phyloP scores from a whole-genome alignment of 108 stramenopile species.

The Cyclostephanos tholiformis region DNA sequence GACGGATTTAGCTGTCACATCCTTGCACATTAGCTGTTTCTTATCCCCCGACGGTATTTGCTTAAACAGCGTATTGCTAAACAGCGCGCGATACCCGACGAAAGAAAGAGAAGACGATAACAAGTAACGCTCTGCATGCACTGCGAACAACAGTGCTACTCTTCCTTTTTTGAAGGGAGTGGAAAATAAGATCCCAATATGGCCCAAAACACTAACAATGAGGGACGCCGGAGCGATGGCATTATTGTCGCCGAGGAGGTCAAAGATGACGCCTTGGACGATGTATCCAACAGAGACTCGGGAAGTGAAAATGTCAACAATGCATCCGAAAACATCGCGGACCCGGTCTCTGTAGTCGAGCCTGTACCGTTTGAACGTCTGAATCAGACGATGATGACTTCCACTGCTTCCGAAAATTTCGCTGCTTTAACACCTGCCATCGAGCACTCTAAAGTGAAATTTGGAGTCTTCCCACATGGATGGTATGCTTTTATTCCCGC shows the following conservation, averaged over 20 bases:
- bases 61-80: no score
- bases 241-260: neutral
- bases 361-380: neutral
- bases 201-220: neutral
- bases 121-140: no score
- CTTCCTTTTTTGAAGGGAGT: no score
- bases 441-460: conserved; percentile 5
- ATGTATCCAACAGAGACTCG: neutral
- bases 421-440: conserved; percentile 12
- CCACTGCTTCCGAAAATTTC: conserved; percentile 15
- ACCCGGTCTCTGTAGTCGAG: neutral
- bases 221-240: neutral
- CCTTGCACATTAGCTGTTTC: no score
- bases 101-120: no score
- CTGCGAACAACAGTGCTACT: no score
- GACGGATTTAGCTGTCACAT: no score
- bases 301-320: neutral
- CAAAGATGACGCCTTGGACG: neutral
- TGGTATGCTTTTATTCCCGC: conserved; percentile 15
- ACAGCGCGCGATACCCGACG: no score
- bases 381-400: neutral
- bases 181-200: neutral
- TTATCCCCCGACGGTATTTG: no score
- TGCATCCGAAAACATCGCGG: neutral
- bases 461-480: conserved; percentile 26